phyloP scores from a whole-genome alignment of 768 basidiomycete species.

The Boletus reticulatus region DNA sequence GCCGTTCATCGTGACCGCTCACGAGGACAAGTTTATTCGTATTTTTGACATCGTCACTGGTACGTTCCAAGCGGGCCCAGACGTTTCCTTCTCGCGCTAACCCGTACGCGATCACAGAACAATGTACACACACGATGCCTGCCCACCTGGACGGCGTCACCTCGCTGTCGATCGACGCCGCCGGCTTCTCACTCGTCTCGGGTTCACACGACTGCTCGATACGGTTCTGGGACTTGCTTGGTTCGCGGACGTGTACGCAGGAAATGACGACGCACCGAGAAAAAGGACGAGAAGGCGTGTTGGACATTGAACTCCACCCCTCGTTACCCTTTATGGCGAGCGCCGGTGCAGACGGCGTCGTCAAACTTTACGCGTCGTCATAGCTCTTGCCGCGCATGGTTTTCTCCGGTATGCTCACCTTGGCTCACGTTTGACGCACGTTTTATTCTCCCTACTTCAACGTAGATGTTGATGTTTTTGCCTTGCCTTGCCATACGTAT shows the following conservation, averaged over 20 bases:
- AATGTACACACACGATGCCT: slow-evolving; percentile 86
- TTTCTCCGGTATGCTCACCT: slow-evolving; percentile 5
- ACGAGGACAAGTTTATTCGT: slow-evolving; percentile 92
- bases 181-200: slow-evolving; percentile 85
- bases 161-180: slow-evolving; percentile 82
- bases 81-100: neutral
- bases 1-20: slow-evolving; percentile 82
- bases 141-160: slow-evolving; percentile 93
- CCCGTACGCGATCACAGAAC: slow-evolving; percentile 42
- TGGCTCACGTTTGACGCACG: slow-evolving; percentile 11
- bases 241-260: slow-evolving; percentile 77
- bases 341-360: slow-evolving; percentile 93
- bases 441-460: neutral
- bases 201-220: slow-evolving; percentile 92
- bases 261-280: slow-evolving; percentile 87
- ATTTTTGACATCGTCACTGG: slow-evolving; percentile 85
- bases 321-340: slow-evolving; percentile 86
- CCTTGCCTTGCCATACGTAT: slow-evolving; percentile 15
- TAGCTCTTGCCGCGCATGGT: slow-evolving; percentile 22
- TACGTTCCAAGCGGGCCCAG: slow-evolving; percentile 34
- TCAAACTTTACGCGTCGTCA: slow-evolving; percentile 88
- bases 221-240: slow-evolving; percentile 92
- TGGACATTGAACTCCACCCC: slow-evolving; percentile 84
- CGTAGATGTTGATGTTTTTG: slow-evolving; percentile 10
- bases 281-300: slow-evolving; percentile 88